Evolutionary conservation across 176 grass and related monocot species (phyloP), one percentile per base, ranked within the genome.

Genomic region (sorghum (Sorghum bicolor)): DNA sequence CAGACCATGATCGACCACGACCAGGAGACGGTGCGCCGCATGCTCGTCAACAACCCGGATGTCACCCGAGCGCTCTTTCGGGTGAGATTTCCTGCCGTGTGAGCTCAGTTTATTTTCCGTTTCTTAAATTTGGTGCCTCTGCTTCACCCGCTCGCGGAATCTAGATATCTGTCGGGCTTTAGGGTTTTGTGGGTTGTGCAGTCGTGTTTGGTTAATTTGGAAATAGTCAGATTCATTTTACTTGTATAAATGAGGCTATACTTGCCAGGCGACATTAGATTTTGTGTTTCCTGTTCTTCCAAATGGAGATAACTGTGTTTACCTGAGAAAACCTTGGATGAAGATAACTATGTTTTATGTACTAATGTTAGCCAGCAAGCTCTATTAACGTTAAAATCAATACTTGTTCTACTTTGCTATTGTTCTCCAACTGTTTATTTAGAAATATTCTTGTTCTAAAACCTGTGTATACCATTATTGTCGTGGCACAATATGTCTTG

Each of bases 61-160:
- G 84, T 99, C 73, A 99, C 93, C 61, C 91, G 96, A 30, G 82
- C 91, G 57, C 93, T 99, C 26, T 99, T 99, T 58, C 87, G 92
- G 87, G 96, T 96, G 72, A 89, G 80, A 64, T 83, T 80, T 37
- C 37, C 38, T 25, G 47, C 82, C 0, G 1, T n/a, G 14, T 34
- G 5, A 2, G 7, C n/a, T 31, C 50, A 19, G 36, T 60, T 68
- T 55, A 70, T 70, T 22, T 36, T 24, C 3, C 6, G 38, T 47
- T 36, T n/a, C 5, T 79, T 75, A 16, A 36, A 6, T 77, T 71
- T 9, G 16, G 16, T 76, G 16, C 52, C 47, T 8, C 39, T 24
- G 29, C 3, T 34, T 48, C 10, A 10, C 32, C 47, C 9, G 37
- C 11, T 36, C 22, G 40, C 0, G 26, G 80, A 69, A 11, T 74